Evolutionary conservation across 2,329 filamentous ascomycete genomes (phyloP).

Genomic region (Colletotrichum truncatum): DNA sequence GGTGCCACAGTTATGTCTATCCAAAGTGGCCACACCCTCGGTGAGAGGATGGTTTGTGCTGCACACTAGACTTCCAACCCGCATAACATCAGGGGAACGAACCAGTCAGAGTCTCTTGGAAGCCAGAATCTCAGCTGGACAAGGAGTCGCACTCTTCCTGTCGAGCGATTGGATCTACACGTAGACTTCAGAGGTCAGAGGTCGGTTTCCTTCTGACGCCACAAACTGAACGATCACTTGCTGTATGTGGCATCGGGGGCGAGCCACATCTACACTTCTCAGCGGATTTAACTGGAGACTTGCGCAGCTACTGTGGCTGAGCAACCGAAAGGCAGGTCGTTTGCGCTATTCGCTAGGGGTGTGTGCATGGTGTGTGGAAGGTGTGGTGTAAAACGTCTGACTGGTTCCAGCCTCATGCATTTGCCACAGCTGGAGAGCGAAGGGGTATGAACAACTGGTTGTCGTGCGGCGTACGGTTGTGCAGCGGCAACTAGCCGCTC

Average conservation of each 20-base stretch:
- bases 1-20: conserved; percentile 14
- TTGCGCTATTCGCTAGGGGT: neutral
- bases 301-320: conserved; percentile 26
- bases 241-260: neutral
- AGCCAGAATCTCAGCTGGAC: conserved; percentile 16
- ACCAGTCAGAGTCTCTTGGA: conserved; percentile 1
- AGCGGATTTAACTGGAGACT: neutral
- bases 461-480: conserved; percentile 4
- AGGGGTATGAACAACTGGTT: neutral
- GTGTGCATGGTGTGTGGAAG: conserved; percentile 5
- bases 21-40: neutral
- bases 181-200: neutral
- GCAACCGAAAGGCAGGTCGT: neutral
- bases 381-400: neutral
- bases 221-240: conserved; percentile 17
- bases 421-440: conserved; percentile 11
- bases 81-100: conserved; percentile 20
- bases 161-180: conserved; percentile 6
- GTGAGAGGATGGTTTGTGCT: conserved; percentile 9
- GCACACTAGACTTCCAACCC: neutral
- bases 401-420: conserved; percentile 22
- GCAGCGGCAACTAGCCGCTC: conserved; percentile 7
- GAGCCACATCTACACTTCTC: conserved; percentile 7
- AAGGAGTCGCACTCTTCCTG: conserved; percentile 10
- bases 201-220: conserved; percentile 2